phyloP scores from a whole-genome alignment of 345 rosid genomes.

The Zanthoxylum bungeanum region DNA sequence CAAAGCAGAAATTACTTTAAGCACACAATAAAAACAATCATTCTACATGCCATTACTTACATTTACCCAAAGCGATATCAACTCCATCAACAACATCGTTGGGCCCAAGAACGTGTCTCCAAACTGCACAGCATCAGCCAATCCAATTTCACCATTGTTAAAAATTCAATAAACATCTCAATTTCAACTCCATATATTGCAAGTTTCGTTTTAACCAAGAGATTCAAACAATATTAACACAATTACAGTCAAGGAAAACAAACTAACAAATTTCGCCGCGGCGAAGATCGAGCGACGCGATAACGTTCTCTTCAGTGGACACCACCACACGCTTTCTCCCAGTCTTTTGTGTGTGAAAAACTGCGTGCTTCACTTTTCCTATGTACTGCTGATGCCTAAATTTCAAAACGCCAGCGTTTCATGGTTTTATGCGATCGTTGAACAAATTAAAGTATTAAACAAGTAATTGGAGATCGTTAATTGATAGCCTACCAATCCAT shows the following conservation, averaged over 20 bases:
- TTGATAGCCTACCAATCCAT: slow-evolving; percentile 69
- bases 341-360: slow-evolving; percentile 92
- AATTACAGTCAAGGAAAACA: not conserved
- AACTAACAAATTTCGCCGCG: slow-evolving; percentile 85
- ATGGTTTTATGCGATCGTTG: not conserved
- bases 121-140: slow-evolving; percentile 49
- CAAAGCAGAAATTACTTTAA: not conserved
- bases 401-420: not conserved
- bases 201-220: not conserved
- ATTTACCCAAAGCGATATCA: slow-evolving; percentile 82
- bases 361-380: slow-evolving; percentile 94
- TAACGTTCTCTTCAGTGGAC: slow-evolving; percentile 86
- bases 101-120: slow-evolving; percentile 84
- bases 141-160: not conserved
- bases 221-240: not conserved
- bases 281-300: slow-evolving; percentile 96
- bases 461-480: no score
- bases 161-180: not conserved
- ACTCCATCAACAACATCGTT: slow-evolving; percentile 69
- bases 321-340: slow-evolving; percentile 94
- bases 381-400: slow-evolving; percentile 82
- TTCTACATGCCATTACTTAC: slow-evolving; percentile 45
- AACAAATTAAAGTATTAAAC: not conserved
- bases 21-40: not conserved
- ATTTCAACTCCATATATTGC: not conserved